Percentiles rank a stretch among this genome's conserved stretches.
Evolutionary conservation across 1,284 basidiomycete genomes (phyloP).

Genomic region (Lentinula novae-zelandiae): DNA sequence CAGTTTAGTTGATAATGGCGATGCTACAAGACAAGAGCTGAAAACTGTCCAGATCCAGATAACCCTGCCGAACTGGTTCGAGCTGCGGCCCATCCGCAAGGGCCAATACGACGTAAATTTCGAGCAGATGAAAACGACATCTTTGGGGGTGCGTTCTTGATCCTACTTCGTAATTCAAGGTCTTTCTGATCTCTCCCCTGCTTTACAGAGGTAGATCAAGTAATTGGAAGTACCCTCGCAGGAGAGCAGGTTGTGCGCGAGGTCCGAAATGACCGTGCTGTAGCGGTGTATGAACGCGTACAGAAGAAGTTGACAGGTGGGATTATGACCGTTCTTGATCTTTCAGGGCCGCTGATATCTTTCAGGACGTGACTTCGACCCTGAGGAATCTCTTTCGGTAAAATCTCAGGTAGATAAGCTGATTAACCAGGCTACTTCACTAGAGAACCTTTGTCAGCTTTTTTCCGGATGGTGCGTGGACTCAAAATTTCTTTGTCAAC

Average conservation of each 20-base stretch:
- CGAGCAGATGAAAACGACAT: constrained; percentile 83
- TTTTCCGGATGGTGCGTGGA: constrained; percentile 86
- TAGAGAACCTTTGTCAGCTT: constrained; percentile 93
- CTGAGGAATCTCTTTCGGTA: constrained; percentile 70
- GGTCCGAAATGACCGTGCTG: constrained; percentile 84
- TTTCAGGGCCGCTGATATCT: constrained; percentile 5
- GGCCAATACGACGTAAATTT: constrained; percentile 59
- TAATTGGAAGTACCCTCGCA: constrained; percentile 40
- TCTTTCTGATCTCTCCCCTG: constrained; percentile 7
- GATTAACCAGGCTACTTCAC: constrained; percentile 85
- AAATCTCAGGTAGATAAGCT: constrained; percentile 85
- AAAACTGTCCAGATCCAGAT: constrained; percentile 44
- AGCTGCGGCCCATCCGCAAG: constrained; percentile 71
- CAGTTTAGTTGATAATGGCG: constrained; percentile 12
- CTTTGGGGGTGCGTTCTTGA: constrained; percentile 56
- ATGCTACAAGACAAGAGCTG: not conserved
- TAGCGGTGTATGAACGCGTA: constrained; percentile 90
- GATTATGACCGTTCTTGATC: not conserved
- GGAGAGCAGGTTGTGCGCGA: constrained; percentile 49
- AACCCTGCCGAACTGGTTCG: constrained; percentile 62
- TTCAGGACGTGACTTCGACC: constrained; percentile 86
- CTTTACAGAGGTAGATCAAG: constrained; percentile 40
- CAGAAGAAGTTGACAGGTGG: constrained; percentile 88
- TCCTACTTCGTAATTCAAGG: not conserved
- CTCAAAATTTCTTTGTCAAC: not conserved